phyloP scores from a whole-genome alignment of 2,329 filamentous ascomycete species.

The Aspergillus phoenicis region DNA sequence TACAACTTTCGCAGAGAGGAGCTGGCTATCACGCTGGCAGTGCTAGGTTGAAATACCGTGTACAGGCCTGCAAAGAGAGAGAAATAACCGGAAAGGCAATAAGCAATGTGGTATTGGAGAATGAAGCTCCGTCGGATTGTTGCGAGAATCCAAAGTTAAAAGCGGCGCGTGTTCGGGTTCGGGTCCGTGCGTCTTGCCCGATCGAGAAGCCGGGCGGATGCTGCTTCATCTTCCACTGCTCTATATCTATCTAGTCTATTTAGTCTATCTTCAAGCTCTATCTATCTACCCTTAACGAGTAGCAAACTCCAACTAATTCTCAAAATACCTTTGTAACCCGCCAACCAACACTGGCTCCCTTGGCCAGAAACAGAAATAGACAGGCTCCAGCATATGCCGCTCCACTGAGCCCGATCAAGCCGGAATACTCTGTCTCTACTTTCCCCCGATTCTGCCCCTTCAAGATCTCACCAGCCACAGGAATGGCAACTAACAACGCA shows the following conservation, averaged over 20 bases:
- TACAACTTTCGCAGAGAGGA: neutral
- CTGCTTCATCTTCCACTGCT: neutral
- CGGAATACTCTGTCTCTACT: slow-evolving; percentile 15
- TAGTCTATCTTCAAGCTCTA: neutral
- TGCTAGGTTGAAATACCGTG: neutral
- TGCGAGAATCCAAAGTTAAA: neutral
- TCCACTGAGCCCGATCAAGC: slow-evolving; percentile 22
- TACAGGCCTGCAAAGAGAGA: neutral
- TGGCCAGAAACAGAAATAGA: slow-evolving; percentile 6
- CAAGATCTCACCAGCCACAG: slow-evolving; percentile 28
- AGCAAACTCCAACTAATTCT: neutral
- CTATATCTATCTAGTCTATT: neutral
- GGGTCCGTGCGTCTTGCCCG: slow-evolving; percentile 1
- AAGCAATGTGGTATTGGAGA: neutral
- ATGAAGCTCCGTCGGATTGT: neutral
- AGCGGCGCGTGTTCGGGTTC: neutral
- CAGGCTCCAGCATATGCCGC: slow-evolving; percentile 32
- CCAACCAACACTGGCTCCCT: slow-evolving; percentile 7
- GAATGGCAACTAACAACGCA: slow-evolving; percentile 25
- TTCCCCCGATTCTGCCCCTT: slow-evolving; percentile 15
- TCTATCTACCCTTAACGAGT: neutral
- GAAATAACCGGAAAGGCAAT: too few relatives aligned
- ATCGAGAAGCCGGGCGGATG: neutral
- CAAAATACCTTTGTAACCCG: neutral
- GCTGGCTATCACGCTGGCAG: neutral